Percentiles rank a stretch among this genome's conserved stretches.
These are phyloP conservation scores for Daldinia eschscholtzii DNA, from an alignment of 2,329 filamentous ascomycete species.

Conservation along the genomic window DNA sequence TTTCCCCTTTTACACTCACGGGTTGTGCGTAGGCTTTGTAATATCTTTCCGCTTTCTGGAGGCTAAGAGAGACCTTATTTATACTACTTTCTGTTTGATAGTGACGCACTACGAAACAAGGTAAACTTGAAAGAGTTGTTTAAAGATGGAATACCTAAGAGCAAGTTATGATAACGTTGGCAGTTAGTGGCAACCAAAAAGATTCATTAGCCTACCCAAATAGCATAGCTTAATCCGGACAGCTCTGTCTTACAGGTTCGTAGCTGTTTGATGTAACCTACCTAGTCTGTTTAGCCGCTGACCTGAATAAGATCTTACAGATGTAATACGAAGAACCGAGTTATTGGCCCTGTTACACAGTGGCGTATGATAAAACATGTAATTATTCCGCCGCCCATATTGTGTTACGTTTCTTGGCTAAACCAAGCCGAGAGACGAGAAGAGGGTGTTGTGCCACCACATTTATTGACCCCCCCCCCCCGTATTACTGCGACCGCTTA, in stretches of 20 bases:
- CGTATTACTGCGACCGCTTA: not conserved
- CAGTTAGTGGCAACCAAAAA: not conserved
- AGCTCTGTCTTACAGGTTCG: not conserved
- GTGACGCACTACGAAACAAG: not conserved
- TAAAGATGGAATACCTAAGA: not conserved
- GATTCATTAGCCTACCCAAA: not conserved
- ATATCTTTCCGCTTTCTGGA: not conserved
- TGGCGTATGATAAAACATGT: conserved; percentile 2
- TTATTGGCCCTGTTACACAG: conserved; percentile 7
- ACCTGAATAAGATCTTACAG: conserved; percentile 11
- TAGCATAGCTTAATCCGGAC: not conserved
- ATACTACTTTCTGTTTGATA: not conserved
- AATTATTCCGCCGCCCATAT: conserved; percentile 12
- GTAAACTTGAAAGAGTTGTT: not conserved
- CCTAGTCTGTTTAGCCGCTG: conserved; percentile 1
- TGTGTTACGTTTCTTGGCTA: conserved; percentile 13
- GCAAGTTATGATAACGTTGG: not conserved
- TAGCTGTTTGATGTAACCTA: not conserved
- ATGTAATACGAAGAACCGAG: conserved; percentile 1
- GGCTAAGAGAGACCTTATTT: not conserved
- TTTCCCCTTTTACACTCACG: not conserved
- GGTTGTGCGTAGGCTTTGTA: not conserved
- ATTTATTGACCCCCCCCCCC: conserved; percentile 3
- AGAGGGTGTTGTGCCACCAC: conserved; percentile 17
- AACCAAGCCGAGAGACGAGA: not conserved